Conservation (phyloP, 306 rosid genomes). For the Psophocarpus tetragonolobus region DNA sequence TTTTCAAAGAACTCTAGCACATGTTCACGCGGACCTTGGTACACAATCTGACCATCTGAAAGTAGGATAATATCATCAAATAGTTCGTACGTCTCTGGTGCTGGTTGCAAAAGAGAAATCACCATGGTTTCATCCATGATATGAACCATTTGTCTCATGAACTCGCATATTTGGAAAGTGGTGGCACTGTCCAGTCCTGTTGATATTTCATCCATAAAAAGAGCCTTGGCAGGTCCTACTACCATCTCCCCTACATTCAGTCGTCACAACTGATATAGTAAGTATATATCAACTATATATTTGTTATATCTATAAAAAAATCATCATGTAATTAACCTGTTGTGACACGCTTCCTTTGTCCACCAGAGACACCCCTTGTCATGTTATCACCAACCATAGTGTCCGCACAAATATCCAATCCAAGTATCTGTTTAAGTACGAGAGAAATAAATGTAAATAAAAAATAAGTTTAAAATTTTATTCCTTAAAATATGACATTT, state of each 20-base stretch:
- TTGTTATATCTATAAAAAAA: no score
- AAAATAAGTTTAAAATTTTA: no score
- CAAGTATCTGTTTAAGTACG: conserved; percentile 39
- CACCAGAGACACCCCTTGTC: conserved; percentile 57
- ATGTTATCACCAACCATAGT: conserved; percentile 45
- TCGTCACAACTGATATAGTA: conserved; percentile 37
- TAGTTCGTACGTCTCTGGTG: conserved; percentile 64
- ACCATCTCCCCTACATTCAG: conserved; percentile 69
- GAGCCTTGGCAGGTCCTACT: conserved; percentile 73
- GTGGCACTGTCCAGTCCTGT: conserved; percentile 89
- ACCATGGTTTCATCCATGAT: conserved; percentile 67
- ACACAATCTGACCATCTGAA: conserved; percentile 65
- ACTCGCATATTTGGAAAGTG: conserved; percentile 71
- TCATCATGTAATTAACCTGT: conserved; percentile 35
- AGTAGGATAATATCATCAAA: conserved; percentile 54
- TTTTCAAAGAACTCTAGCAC: conserved; percentile 62
- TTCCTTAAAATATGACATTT: background rate
- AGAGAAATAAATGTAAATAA: background rate
- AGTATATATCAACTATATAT: conserved; percentile 22
- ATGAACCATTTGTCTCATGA: conserved; percentile 79
- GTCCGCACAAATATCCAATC: conserved; percentile 55
- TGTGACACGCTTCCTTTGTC: conserved; percentile 59
- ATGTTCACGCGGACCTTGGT: conserved; percentile 64
- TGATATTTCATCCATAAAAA: conserved; percentile 84
- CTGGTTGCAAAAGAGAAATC: conserved; percentile 57